Base-by-base conservation (phyloP, 2,329 filamentous ascomycete genomes). In the Epicoccum nigrum region DNA sequence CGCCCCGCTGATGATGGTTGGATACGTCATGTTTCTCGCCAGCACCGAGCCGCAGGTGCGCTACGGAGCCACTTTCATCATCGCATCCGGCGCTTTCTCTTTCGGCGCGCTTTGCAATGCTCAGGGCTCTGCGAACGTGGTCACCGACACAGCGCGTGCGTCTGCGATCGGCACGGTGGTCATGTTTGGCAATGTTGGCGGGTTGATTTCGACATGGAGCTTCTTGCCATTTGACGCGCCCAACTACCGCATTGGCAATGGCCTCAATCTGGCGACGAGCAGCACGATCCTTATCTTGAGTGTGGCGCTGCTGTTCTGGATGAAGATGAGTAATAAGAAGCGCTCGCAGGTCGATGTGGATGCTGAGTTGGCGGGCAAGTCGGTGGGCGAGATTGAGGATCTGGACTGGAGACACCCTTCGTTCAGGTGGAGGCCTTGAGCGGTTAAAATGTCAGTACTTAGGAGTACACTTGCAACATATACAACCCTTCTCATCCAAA, bases 141-240 rank as follows among this genome's bases (percentile, higher is more conserved):
- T 89, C 7, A 85, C 84, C 4, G 88, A 90, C 59, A 88, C 87
- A 0, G 85, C 87, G 0, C 80, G 87, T 12, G 84, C 83, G 8
- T 81, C 84, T 0, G 86, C 85, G 3, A 87, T 90, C 35, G 86
- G 83, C 9, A 82, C 81, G 0, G 85, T 84, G 45, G 84, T 90
- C 63, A 89, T 90, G 86, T 75, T 88, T 19, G 88, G 87, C 21
- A 90, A 89, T 46, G 67, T 90, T n/a, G 88, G 88, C 2, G 88
- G 87, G 0, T 68, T 90, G 27, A 79, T 88, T 51, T 80, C 83
- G 1, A 86, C 84, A 0, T 89, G 86, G 85, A 80, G 77, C 1
- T 89, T 86, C 71, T 62, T 89, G 13, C 80, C 81, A 0, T 82
- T 74, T 59, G 87, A 90, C 63, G 82, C 62, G 0, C 87, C 87